Conservation (phyloP, 2,329 filamentous ascomycete genomes). For the Rutstroemia sp. region DNA sequence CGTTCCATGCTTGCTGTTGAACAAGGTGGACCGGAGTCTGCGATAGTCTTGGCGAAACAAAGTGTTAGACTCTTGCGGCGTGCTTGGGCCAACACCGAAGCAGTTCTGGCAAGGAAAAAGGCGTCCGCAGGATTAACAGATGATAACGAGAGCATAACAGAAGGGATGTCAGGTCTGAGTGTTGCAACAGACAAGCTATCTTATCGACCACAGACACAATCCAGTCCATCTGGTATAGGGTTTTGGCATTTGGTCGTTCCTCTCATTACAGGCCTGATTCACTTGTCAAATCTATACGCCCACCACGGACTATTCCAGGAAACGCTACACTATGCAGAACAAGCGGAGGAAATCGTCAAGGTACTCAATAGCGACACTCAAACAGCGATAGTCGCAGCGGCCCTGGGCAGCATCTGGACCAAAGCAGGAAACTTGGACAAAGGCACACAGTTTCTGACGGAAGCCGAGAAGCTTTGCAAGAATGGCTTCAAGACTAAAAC, state of each 20-base stretch:
- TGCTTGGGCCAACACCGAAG: constrained; percentile 33
- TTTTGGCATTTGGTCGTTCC: constrained; percentile 76
- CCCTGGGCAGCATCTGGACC: constrained; percentile 48
- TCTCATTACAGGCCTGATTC: constrained; percentile 62
- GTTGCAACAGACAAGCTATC: constrained; percentile 34
- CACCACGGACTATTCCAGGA: constrained; percentile 84
- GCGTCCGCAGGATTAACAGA: neutral
- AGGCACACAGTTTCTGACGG: constrained; percentile 46
- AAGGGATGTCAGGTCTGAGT: constrained; percentile 30
- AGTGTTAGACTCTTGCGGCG: constrained; percentile 42
- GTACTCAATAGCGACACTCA: constrained; percentile 31
- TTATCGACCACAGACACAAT: constrained; percentile 26
- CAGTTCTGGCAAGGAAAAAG: constrained; percentile 12
- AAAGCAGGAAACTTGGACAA: constrained; percentile 52
- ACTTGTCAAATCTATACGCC: constrained; percentile 71
- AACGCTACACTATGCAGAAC: constrained; percentile 79
- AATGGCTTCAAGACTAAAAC: constrained; percentile 38
- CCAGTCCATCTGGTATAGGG: constrained; percentile 47
- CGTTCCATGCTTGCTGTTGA: constrained; percentile 30
- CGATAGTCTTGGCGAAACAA: constrained; percentile 49
- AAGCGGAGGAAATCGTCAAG: constrained; percentile 67
- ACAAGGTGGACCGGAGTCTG: constrained; percentile 48
- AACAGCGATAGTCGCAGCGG: constrained; percentile 45
- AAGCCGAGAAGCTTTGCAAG: constrained; percentile 45
- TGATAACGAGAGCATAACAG: constrained; percentile 23